Evolutionary conservation across 225 moss, liverwort and hornwort genomes (phyloP).

Genomic region (Neckera pumila): DNA sequence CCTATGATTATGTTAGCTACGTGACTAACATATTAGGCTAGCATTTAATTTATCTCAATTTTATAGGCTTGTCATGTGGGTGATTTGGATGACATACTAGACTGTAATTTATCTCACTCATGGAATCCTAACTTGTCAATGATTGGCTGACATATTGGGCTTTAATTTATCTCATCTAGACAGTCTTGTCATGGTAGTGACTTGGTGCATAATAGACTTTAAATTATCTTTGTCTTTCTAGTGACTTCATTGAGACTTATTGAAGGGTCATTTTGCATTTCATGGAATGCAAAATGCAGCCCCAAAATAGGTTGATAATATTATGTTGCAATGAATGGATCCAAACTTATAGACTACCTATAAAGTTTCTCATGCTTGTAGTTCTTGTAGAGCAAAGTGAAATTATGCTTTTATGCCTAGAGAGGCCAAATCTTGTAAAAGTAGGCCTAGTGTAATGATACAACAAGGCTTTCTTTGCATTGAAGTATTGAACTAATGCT

Average conservation of each 20-base stretch:
- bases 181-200: fast-evolving
- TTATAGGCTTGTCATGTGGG: background rate
- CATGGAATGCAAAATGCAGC: fast-evolving
- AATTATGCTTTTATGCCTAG: fast-evolving
- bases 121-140: no score
- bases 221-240: background rate
- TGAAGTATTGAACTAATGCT: background rate
- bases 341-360: background rate
- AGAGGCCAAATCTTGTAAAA: background rate
- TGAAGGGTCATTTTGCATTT: background rate
- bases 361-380: background rate
- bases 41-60: no score
- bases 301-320: background rate
- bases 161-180: background rate
- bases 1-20: no score
- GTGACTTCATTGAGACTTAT: background rate
- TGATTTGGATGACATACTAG: background rate
- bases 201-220: background rate
- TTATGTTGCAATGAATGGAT: background rate
- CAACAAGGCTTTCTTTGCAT: background rate
- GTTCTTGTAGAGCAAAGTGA: background rate
- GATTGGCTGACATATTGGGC: background rate
- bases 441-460: background rate
- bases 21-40: no score
- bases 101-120: background rate